Evolutionary conservation across 2,329 filamentous ascomycete genomes (phyloP).

Genomic region (Colletotrichum sp.): DNA sequence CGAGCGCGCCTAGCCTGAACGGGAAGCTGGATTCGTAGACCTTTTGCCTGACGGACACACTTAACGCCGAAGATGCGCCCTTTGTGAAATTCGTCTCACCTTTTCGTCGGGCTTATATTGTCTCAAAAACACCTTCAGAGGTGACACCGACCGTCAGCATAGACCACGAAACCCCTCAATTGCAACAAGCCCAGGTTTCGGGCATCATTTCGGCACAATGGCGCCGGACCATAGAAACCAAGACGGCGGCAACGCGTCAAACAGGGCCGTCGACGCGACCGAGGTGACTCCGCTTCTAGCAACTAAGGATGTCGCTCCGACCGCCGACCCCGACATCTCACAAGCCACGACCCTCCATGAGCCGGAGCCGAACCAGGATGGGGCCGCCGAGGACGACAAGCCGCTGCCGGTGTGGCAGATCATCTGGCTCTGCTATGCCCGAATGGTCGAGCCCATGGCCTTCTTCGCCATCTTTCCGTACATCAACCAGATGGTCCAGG

Average conservation of each 20-base stretch:
- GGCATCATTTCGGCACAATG: not conserved
- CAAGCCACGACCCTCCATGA: slow-evolving; percentile 1
- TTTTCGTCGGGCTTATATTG: not conserved
- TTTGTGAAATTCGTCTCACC: not conserved
- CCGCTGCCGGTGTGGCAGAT: slow-evolving; percentile 56
- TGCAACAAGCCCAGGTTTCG: fast-evolving
- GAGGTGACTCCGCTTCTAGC: slow-evolving; percentile 6
- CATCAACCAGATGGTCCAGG: slow-evolving; percentile 76
- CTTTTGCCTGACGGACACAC: not conserved
- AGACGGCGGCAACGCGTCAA: not conserved
- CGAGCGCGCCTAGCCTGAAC: not conserved
- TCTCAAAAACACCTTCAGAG: not conserved
- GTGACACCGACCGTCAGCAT: not conserved
- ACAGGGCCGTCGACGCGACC: not conserved
- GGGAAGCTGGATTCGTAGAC: not conserved
- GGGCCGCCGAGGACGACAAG: not conserved
- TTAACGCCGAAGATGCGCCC: not conserved
- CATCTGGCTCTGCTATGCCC: slow-evolving; percentile 73
- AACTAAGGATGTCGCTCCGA: slow-evolving; percentile 1
- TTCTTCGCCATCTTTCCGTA: slow-evolving; percentile 86
- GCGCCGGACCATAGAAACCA: not conserved
- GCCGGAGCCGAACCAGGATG: not conserved
- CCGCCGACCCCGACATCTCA: slow-evolving; percentile 3
- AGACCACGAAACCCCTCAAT: not conserved
- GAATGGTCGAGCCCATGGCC: slow-evolving; percentile 76